phyloP scores from a whole-genome alignment of 176 grass and related monocot genomes.

The Juncus effusus region DNA sequence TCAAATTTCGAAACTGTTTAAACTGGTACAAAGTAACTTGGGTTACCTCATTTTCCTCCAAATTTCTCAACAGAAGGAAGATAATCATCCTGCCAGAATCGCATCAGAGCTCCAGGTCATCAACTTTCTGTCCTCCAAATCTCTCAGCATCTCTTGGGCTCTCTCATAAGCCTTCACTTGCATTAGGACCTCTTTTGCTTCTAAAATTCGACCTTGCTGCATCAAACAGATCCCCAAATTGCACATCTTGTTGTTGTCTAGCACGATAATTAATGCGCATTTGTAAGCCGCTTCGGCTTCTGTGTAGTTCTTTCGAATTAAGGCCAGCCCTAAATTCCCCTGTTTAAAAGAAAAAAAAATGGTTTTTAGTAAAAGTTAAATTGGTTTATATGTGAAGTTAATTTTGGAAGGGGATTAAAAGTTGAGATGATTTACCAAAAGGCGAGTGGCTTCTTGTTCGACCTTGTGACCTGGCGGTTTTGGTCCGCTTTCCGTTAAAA shows the following conservation, averaged over 20 bases:
- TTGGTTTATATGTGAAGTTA: not conserved
- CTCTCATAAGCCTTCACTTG: conserved; percentile 93
- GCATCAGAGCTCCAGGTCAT: conserved; percentile 79
- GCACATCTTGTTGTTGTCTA: conserved; percentile 99
- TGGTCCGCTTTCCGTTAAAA: conserved; percentile 97
- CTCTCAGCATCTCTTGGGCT: conserved; percentile 86
- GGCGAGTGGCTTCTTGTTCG: conserved; percentile 87
- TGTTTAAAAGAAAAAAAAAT: conserved; percentile 23
- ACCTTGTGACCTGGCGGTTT: conserved; percentile 90
- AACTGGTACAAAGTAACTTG: no score
- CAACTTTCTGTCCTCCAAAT: conserved; percentile 53
- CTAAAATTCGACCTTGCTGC: conserved; percentile 71
- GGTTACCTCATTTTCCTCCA: conserved; percentile 36
- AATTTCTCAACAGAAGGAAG: conserved; percentile 32
- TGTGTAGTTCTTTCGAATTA: conserved; percentile 96
- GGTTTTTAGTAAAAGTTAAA: no score
- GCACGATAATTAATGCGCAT: conserved; percentile 55
- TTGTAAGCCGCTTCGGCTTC: conserved; percentile 88
- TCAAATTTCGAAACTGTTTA: no score
- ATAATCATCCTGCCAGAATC: conserved; percentile 59
- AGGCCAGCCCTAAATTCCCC: conserved; percentile 92
- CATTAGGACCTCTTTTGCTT: conserved; percentile 94
- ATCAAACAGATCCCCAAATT: conserved; percentile 93
- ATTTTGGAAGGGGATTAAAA: not conserved
- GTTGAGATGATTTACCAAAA: conserved; percentile 53